Percentiles rank a stretch among this genome's conserved stretches.
Evolutionary conservation across 1,284 basidiomycete species (phyloP).

Genomic region (Dichomitus squalens): DNA sequence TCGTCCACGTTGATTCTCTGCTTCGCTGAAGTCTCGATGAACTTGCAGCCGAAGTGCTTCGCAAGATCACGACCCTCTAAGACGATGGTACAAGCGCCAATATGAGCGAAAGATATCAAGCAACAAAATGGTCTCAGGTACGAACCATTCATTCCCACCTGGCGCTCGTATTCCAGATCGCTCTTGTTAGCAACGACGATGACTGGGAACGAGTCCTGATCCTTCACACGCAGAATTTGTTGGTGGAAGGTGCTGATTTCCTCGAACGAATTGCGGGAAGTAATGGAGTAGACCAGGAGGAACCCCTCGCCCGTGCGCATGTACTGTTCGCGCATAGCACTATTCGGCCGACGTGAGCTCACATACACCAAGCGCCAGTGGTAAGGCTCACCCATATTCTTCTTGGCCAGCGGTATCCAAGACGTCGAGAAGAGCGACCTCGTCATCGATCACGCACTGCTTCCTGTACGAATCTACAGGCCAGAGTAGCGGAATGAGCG

Average conservation of each 20-base stretch:
- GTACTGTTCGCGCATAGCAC: conserved; percentile 97
- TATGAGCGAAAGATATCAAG: conserved; percentile 4
- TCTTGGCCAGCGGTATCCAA: conserved; percentile 99
- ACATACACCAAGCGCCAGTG: background rate
- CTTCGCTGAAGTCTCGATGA: conserved; percentile 99
- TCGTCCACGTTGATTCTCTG: conserved; percentile 99
- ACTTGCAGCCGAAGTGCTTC: conserved; percentile 95
- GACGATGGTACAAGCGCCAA: background rate
- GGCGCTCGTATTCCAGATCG: conserved; percentile 96
- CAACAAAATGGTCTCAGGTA: conserved; percentile 2
- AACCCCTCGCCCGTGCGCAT: conserved; percentile 99
- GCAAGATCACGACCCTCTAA: conserved; percentile 97
- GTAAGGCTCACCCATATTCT: conserved; percentile 88
- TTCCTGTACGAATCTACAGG: conserved; percentile 88
- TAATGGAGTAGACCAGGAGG: conserved; percentile 98
- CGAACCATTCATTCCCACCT: conserved; percentile 94
- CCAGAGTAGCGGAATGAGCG: background rate
- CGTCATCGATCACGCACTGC: conserved; percentile 96
- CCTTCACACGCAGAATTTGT: conserved; percentile 96
- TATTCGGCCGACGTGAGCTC: conserved; percentile 34
- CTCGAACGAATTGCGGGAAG: conserved; percentile 96
- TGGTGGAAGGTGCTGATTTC: conserved; percentile 98
- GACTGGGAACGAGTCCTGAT: conserved; percentile 97
- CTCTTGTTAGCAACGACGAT: conserved; percentile 99
- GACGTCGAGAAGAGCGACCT: conserved; percentile 96